Conservation (phyloP, 768 basidiomycete species). For the Tephrocybe rancida region DNA sequence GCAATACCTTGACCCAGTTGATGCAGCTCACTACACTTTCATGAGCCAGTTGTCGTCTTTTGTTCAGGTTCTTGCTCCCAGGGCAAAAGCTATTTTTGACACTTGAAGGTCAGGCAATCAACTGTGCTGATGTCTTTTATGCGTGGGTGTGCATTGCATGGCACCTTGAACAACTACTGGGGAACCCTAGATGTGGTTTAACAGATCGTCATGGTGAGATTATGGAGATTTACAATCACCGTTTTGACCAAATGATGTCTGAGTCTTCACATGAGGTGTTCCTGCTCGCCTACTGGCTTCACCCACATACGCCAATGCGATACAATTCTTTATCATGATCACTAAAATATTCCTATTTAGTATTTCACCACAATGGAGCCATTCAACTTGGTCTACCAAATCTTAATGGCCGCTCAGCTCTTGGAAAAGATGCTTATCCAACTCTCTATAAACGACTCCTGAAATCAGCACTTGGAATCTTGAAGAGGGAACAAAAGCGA, state of each 20-base stretch:
- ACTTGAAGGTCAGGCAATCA: conserved; percentile 29
- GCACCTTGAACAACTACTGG: conserved; percentile 23
- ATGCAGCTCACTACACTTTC: background rate
- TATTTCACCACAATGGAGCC: too few relatives aligned
- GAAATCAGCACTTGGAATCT: background rate
- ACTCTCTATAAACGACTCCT: background rate
- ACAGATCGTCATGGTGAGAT: conserved; percentile 11
- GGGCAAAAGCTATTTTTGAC: conserved; percentile 25
- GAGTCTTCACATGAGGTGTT: conserved; percentile 29
- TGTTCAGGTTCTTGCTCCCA: background rate
- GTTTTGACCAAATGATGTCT: conserved; percentile 31
- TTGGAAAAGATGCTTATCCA: background rate
- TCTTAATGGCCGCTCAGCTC: background rate
- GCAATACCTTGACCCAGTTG: conserved; percentile 19
- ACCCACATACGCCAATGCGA: conserved; percentile 21
- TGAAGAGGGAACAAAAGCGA: background rate
- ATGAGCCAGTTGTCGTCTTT: background rate
- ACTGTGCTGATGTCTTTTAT: conserved; percentile 30
- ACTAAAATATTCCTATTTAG: too few relatives aligned
- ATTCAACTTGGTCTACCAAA: too few relatives aligned
- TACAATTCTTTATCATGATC: background rate
- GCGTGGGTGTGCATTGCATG: conserved; percentile 31
- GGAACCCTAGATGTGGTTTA: conserved; percentile 8
- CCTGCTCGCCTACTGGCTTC: conserved; percentile 29
- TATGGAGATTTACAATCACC: conserved; percentile 25